Evolutionary conservation across 352 stramenopile species (phyloP).

Genomic region (Globisporangium uncinulatum): DNA sequence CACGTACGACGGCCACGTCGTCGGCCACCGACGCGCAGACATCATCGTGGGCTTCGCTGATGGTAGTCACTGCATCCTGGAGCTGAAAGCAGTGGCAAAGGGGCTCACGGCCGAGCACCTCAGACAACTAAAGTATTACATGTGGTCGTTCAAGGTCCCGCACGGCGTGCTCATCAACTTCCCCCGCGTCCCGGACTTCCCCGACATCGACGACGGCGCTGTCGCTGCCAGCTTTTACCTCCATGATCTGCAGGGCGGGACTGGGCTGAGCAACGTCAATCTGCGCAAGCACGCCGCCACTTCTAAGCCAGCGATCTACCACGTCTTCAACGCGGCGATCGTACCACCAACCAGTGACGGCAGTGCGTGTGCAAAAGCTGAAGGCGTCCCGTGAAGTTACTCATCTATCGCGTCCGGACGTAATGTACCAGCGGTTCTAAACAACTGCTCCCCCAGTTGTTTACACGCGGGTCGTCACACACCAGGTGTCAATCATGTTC

Average conservation of each 20-base stretch:
- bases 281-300: not conserved
- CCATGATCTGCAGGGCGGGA: not conserved
- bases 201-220: slow-evolving; percentile 11
- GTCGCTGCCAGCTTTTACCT: not conserved
- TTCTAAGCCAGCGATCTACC: not conserved
- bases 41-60: slow-evolving; percentile 22
- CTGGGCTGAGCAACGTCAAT: not conserved
- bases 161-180: slow-evolving; percentile 43
- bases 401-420: too few relatives aligned
- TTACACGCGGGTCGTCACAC: too few relatives aligned
- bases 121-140: slow-evolving; percentile 38
- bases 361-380: not conserved
- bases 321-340: not conserved
- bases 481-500: not conserved
- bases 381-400: not conserved
- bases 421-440: too few relatives aligned
- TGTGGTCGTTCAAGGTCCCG: slow-evolving; percentile 24
- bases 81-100: slow-evolving; percentile 28
- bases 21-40: slow-evolving; percentile 27
- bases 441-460: too few relatives aligned
- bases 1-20: slow-evolving; percentile 21
- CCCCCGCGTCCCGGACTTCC: slow-evolving; percentile 24
- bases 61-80: slow-evolving; percentile 24
- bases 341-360: not conserved
- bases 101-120: slow-evolving; percentile 16